Evolutionary conservation across 192 early-diverging fungal species (phyloP), one percentile per base, ranked within the genome.

Genomic region (Phycomyces blakesleeanus): DNA sequence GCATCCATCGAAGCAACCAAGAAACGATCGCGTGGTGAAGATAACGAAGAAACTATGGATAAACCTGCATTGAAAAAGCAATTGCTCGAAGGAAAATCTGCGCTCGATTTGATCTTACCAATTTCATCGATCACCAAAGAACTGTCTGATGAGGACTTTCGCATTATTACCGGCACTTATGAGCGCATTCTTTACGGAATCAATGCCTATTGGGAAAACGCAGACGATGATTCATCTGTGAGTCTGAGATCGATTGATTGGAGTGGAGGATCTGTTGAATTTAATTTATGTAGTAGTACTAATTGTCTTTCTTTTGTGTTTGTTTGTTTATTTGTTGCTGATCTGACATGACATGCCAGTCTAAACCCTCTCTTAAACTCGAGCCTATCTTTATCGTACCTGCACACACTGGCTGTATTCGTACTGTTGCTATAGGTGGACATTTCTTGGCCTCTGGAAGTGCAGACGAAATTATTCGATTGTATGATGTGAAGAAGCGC

Each of bases 121-220:
- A 49, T 54, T 15, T 61, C 64, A 44, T 64, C 63, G 29, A 63
- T 37, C 62, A 22, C 63, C 52, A 47, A 47, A 47, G 44, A 47
- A 47, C 44, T 47, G 44, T 47, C 44, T 12, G 44, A 61, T 25
- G 78, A 79, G 61, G 78, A 81, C 58, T 85, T 89, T 51, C 68
- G 86, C 59, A 81, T 89, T 47, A 69, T 89, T 58, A 83, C 82
- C 8, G 97, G 97, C 59, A 94, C 94, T 25, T 99, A 99, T 72
- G 97, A 99, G 74, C 87, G 96, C 14, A 83, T 98, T 22, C 79
- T 99, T n/a, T 99, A 98, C 71, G 96, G 95, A 11, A 75, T 98
- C 25, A 86, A 95, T 61, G 88, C 80, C 7, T 68, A 79, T 27
- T 85, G 80, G 87, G 66, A 78, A 37, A 68, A 69, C 52, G 53